These are phyloP conservation scores for Wolfiporia cocos DNA, from an alignment of 1,284 basidiomycete species.

Conservation along the genomic window DNA sequence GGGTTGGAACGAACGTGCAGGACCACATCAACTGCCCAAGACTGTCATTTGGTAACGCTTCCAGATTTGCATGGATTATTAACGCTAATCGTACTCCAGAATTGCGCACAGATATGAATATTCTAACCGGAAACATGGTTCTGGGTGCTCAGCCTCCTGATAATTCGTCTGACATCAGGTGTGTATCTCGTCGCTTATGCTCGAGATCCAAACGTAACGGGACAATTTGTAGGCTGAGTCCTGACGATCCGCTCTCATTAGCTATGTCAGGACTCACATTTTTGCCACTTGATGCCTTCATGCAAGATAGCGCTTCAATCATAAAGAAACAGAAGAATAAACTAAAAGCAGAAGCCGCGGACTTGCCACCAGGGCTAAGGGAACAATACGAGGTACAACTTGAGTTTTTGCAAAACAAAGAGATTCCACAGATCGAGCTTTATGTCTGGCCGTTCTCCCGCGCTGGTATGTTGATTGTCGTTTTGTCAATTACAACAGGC, in stretches of 20 bases:
- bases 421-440: not conserved
- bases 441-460: not conserved
- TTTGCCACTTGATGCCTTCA: not conserved
- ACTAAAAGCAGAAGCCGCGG: not conserved
- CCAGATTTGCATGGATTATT: too few relatives aligned
- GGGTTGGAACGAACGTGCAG: constrained; percentile 31
- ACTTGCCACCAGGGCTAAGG: not conserved
- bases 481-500: not conserved
- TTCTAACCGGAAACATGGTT: too few relatives aligned
- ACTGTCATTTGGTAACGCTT: not conserved
- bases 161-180: too few relatives aligned
- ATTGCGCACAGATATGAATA: too few relatives aligned
- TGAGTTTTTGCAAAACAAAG: not conserved
- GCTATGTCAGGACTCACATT: not conserved
- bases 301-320: not conserved
- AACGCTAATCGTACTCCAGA: too few relatives aligned
- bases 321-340: not conserved
- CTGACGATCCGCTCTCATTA: too few relatives aligned
- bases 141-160: too few relatives aligned
- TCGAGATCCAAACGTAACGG: not conserved
- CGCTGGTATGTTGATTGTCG: not conserved
- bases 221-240: too few relatives aligned
- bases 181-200: not conserved
- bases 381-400: not conserved
- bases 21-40: constrained; percentile 21